These are phyloP conservation scores for Podospora pseudoanserina DNA, from an alignment of 495 filamentous ascomycete genomes.

Conservation along the genomic window DNA sequence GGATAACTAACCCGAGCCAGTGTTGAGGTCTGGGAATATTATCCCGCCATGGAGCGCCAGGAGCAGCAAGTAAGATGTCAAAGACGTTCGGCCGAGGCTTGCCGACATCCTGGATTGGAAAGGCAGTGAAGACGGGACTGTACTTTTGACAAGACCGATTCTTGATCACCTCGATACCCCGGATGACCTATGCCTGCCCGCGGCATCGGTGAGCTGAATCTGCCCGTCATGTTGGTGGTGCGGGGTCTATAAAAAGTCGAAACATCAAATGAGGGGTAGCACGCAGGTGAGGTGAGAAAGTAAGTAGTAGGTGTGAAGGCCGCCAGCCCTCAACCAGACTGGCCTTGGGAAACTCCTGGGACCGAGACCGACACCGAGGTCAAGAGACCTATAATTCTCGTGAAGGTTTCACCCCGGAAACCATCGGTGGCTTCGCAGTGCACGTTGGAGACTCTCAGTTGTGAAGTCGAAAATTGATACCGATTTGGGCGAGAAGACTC, in stretches of 20 bases:
- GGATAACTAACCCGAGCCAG: background rate
- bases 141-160: background rate
- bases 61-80: background rate
- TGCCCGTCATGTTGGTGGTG: constrained; percentile 2
- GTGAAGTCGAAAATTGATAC: background rate
- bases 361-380: background rate
- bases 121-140: background rate
- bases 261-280: constrained; percentile 9
- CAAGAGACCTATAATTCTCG: background rate
- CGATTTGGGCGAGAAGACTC: background rate
- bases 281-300: background rate
- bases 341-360: background rate
- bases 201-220: constrained; percentile 1
- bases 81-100: background rate
- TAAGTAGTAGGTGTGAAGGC: background rate
- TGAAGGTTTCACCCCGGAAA: background rate
- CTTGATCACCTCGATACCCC: background rate
- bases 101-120: background rate
- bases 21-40: background rate
- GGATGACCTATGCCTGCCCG: background rate
- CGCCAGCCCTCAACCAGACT: background rate
- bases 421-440: background rate
- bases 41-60: background rate
- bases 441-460: background rate
- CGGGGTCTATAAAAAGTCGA: constrained; percentile 12